phyloP scores from a whole-genome alignment of 2,329 filamentous ascomycete genomes.

The Madurella mycetomatis region DNA sequence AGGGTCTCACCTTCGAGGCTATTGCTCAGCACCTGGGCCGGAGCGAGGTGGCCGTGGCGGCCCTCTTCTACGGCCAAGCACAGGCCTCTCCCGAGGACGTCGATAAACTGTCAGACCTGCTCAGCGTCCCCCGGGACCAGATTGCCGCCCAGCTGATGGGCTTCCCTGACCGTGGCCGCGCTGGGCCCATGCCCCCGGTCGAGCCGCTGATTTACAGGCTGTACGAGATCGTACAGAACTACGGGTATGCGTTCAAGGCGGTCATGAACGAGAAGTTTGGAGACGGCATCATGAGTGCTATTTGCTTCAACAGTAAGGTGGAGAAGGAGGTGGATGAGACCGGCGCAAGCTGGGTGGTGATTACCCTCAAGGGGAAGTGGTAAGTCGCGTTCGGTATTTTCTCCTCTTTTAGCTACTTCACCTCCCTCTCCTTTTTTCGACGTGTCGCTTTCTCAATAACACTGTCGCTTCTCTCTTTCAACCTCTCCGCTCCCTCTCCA shows the following conservation, averaged over 20 bases:
- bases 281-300: conserved; percentile 95
- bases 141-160: conserved; percentile 62
- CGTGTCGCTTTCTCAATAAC: not conserved
- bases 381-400: conserved; percentile 37
- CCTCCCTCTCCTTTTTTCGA: not conserved
- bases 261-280: conserved; percentile 93
- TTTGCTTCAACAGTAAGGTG: conserved; percentile 83
- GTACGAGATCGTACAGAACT: conserved; percentile 95
- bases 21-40: conserved; percentile 71
- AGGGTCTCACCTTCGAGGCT: conserved; percentile 71
- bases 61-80: conserved; percentile 79
- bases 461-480: not conserved
- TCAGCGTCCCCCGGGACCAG: conserved; percentile 45
- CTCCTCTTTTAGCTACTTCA: not conserved
- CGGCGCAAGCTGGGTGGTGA: conserved; percentile 77
- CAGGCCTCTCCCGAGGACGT: conserved; percentile 48
- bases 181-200: conserved; percentile 76
- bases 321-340: conserved; percentile 89
- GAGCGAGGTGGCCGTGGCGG: conserved; percentile 78
- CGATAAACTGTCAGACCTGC: conserved; percentile 55
- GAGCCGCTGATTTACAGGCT: conserved; percentile 86
- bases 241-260: conserved; percentile 93
- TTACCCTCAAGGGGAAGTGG: conserved; percentile 81
- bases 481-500: not conserved
- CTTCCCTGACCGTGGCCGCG: conserved; percentile 75